Conservation (phyloP, 2,329 filamentous ascomycete genomes). For the Claviceps lovelessii region DNA sequence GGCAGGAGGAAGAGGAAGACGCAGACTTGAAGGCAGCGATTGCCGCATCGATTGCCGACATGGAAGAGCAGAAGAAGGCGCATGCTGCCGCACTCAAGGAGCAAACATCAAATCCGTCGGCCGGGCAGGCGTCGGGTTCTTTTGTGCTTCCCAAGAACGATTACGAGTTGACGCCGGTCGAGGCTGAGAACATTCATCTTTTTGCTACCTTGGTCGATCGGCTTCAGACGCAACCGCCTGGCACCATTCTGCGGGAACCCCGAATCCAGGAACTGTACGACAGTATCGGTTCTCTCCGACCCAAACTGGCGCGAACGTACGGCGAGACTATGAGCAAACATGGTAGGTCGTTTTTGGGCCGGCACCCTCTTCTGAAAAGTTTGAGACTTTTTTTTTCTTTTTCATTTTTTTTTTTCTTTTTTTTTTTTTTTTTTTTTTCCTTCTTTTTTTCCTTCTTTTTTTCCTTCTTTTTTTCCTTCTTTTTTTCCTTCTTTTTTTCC, state of each 20-base stretch:
- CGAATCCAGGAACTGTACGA: slow-evolving; percentile 98
- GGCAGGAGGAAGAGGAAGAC: slow-evolving; percentile 68
- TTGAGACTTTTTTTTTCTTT: no score
- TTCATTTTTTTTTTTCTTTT: no score
- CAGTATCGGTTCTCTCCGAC: slow-evolving; percentile 82
- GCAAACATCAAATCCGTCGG: slow-evolving; percentile 41
- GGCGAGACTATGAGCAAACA: slow-evolving; percentile 99
- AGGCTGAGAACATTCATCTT: slow-evolving; percentile 94
- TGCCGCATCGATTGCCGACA: slow-evolving; percentile 83
- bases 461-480: no score
- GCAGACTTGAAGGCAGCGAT: slow-evolving; percentile 89
- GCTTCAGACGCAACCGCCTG: slow-evolving; percentile 84
- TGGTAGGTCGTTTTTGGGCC: slow-evolving; percentile 39
- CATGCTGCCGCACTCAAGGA: slow-evolving; percentile 74
- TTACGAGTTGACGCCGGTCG: slow-evolving; percentile 83
- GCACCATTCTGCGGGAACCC: slow-evolving; percentile 89
- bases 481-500: no score
- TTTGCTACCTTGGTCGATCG: slow-evolving; percentile 90
- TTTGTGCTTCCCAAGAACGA: slow-evolving; percentile 67
- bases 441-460: not conserved
- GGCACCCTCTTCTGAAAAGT: no score
- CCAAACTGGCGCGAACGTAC: slow-evolving; percentile 88
- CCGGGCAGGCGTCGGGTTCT: slow-evolving; percentile 25
- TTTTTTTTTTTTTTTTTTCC: no score
- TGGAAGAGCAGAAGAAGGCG: slow-evolving; percentile 94